Conservation (phyloP, 371 early-diverging fungal genomes). For the Batkoa obscura region DNA sequence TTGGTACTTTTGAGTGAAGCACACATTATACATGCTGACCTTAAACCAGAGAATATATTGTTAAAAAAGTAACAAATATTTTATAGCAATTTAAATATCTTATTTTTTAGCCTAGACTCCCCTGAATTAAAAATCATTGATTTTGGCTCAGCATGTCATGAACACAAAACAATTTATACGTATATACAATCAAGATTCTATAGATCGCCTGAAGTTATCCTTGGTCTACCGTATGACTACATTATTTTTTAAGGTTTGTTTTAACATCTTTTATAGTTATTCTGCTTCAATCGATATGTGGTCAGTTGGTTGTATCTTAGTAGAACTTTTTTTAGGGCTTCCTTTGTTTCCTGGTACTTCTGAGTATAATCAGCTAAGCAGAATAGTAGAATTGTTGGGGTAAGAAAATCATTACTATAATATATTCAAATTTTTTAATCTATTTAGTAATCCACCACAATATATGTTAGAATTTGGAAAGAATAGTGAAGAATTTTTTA, state of each 20-base stretch:
- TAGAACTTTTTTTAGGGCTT: constrained; percentile 80
- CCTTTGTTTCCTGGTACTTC: constrained; percentile 85
- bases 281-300: constrained; percentile 89
- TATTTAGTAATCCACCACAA: constrained; percentile 40
- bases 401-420: constrained; percentile 9
- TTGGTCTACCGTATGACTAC: constrained; percentile 26
- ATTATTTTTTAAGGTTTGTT: neutral
- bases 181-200: constrained; percentile 97
- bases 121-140: constrained; percentile 93
- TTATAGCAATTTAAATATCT: neutral
- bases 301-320: constrained; percentile 98
- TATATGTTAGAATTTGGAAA: constrained; percentile 76
- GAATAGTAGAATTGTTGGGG: constrained; percentile 78
- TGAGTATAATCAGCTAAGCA: constrained; percentile 70
- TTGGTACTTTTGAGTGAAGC: constrained; percentile 49
- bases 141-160: constrained; percentile 45
- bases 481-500: constrained; percentile 52
- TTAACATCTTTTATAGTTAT: constrained; percentile 24
- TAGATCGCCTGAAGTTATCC: constrained; percentile 90
- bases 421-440: neutral
- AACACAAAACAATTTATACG: constrained; percentile 46
- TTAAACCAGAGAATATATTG: constrained; percentile 80
- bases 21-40: constrained; percentile 92
- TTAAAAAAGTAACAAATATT: neutral
- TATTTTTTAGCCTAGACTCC: constrained; percentile 43